Evolutionary conservation across 176 grass and related monocot genomes (phyloP), one percentile per base, ranked within the genome.

Genomic region (Bothriochloa decipiens): DNA sequence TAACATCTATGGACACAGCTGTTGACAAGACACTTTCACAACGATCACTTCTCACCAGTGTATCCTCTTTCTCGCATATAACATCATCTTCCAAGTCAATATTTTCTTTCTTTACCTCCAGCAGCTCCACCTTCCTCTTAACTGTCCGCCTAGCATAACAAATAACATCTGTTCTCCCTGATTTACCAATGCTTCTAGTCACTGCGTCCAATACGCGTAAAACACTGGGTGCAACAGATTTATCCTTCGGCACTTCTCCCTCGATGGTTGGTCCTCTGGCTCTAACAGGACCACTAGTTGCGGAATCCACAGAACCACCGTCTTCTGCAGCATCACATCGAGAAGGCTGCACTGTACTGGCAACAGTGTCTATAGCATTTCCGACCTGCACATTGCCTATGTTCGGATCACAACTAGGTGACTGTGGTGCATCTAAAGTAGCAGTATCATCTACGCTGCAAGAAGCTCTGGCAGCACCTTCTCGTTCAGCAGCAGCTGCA

Each of bases 61-160:
- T 45, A 67, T 62, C 58, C 40, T 75, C 70, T 84, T 84, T 70
- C 23, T 80, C 33, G 26, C 50, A 70, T 37, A 80, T 68, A 68
- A 37, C 62, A 42, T 62, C 64, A 80, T 84, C 62, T 39, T 70
- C 70, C 50, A 87, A 76, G 70, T 84, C 76, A 65, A 17, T 16
- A 41, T 72, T 46, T 70, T 91, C 81, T 14, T 15, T 46, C 52
- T 84, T 66, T 43, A 81, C 46, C 15, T 80, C 76, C 41, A 32
- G 46, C 58, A 84, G 39, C 16, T 88, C 86, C 61, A 62, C 14
- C 52, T 90, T 92, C 82, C 86, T 88, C 88, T 95, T 92, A 57
- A 84, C 89, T 66, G 28, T 75, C 73, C 90, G 83, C 77, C 93
- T 95, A 72, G 87, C 86, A 90, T 95, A 95, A 72, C 86, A 92